These are phyloP conservation scores for Lonicera japonica DNA, from an alignment of 129 eudicot genomes.

Conservation along the genomic window DNA sequence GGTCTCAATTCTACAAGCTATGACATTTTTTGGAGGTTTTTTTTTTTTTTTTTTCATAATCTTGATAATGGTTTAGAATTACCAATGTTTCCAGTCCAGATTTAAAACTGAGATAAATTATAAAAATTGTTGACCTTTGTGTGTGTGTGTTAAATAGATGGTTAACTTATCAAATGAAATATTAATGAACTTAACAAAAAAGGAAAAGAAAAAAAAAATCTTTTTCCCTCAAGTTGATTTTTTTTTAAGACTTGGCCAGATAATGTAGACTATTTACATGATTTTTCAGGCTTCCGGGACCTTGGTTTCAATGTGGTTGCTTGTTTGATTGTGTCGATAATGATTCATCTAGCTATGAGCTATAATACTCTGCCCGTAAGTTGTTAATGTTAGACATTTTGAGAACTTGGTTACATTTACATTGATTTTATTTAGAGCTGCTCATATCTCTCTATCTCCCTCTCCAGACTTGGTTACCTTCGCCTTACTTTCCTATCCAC, in stretches of 20 bases:
- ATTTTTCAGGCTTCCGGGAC: constrained; percentile 39
- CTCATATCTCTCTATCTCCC: background rate
- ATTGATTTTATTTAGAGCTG: background rate
- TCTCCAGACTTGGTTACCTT: constrained; percentile 66
- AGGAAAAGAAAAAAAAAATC: too few relatives aligned
- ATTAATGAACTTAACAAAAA: background rate
- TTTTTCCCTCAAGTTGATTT: too few relatives aligned
- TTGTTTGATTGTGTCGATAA: constrained; percentile 30
- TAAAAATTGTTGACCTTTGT: too few relatives aligned
- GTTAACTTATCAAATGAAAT: too few relatives aligned
- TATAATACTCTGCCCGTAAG: constrained; percentile 51
- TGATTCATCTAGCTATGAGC: constrained; percentile 41
- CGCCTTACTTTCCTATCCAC: constrained; percentile 57
- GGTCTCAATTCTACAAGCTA: constrained; percentile 16
- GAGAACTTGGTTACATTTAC: background rate
- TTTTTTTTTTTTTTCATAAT: too few relatives aligned
- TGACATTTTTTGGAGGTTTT: background rate
- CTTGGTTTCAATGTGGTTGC: constrained; percentile 44
- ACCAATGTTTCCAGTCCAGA: too few relatives aligned
- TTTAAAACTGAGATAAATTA: too few relatives aligned
- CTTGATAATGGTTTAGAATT: background rate
- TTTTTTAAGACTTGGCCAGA: too few relatives aligned
- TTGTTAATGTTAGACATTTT: background rate
- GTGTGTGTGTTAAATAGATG: background rate
- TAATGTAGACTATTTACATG: background rate